A percentile compares a stretch with the other conserved stretches of the same genome.
These are phyloP conservation scores for Xylariomycetidae sp. DNA, from an alignment of 2,329 filamentous ascomycete genomes.

Conservation along the genomic window DNA sequence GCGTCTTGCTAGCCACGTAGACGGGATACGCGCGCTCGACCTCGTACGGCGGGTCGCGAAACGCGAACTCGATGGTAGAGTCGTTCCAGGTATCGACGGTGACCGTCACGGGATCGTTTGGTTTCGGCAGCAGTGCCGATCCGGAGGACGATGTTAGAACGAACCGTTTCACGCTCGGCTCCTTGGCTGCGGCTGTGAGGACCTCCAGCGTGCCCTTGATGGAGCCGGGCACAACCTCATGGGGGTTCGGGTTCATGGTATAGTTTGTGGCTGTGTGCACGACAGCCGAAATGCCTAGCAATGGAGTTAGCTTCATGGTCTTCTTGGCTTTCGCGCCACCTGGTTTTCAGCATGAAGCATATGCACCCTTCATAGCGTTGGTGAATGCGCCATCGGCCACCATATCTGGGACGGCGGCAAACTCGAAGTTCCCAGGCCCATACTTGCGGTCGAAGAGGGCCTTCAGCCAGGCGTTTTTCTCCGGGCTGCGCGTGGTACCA, in stretches of 20 bases:
- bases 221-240: constrained; percentile 8
- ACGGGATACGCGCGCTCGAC: constrained; percentile 5
- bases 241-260: constrained; percentile 12
- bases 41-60: constrained; percentile 12
- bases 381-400: constrained; percentile 10
- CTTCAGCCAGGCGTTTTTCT: constrained; percentile 14
- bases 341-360: no score
- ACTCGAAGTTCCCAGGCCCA: constrained; percentile 13
- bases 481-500: constrained; percentile 17
- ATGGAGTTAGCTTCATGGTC: no score
- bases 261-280: constrained; percentile 14
- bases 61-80: constrained; percentile 9
- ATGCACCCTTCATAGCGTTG: constrained; percentile 11
- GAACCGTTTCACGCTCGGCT: constrained; percentile 16
- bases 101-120: constrained; percentile 9
- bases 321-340: no score
- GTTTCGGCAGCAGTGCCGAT: constrained; percentile 6
- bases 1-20: constrained; percentile 16
- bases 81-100: constrained; percentile 18
- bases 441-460: constrained; percentile 14
- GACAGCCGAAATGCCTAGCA: constrained; percentile 10
- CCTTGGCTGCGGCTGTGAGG: constrained; percentile 12
- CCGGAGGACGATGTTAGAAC: constrained; percentile 17
- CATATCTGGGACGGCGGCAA: constrained; percentile 13
- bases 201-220: constrained; percentile 8